Percentiles rank a stretch among this genome's conserved stretches.
These are phyloP conservation scores for Talaromyces sp. DNA, from an alignment of 2,329 filamentous ascomycete genomes.

Conservation along the genomic window DNA sequence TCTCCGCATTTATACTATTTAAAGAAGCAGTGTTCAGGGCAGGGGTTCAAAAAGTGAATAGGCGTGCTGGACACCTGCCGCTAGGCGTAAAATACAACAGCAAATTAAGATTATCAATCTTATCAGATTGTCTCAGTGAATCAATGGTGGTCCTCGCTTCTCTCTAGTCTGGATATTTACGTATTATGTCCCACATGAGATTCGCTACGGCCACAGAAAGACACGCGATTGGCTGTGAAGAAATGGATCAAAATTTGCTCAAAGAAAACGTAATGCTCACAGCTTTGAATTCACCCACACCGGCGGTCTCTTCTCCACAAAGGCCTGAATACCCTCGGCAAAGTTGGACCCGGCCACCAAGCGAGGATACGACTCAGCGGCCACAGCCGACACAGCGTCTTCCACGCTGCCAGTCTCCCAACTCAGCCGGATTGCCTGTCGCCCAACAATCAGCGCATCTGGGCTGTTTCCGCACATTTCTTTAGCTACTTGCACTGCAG, in stretches of 20 bases:
- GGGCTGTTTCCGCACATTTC: conserved; percentile 64
- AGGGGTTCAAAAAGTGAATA: not conserved
- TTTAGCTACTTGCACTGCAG: conserved; percentile 59
- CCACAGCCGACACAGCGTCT: conserved; percentile 55
- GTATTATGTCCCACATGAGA: not conserved
- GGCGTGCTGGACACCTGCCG: not conserved
- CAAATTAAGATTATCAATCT: conserved; percentile 2
- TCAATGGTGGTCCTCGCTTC: not conserved
- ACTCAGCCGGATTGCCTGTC: conserved; percentile 64
- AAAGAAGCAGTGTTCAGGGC: not conserved
- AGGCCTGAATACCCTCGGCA: conserved; percentile 67
- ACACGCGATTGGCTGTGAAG: not conserved
- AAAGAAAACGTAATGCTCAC: not conserved
- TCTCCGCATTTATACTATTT: too few species aligned
- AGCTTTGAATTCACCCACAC: conserved; percentile 48
- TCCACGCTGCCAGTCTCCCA: conserved; percentile 65
- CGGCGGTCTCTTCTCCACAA: conserved; percentile 68
- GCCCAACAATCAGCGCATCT: conserved; percentile 66
- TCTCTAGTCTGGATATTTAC: not conserved
- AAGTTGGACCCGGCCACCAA: conserved; percentile 66
- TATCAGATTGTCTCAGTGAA: conserved; percentile 1
- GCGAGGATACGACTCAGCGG: conserved; percentile 54
- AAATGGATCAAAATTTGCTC: not conserved
- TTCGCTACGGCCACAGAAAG: too few species aligned
- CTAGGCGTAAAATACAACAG: not conserved